Base-by-base conservation (phyloP, 176 grass and related monocot species). In the Triticum aestivum region DNA sequence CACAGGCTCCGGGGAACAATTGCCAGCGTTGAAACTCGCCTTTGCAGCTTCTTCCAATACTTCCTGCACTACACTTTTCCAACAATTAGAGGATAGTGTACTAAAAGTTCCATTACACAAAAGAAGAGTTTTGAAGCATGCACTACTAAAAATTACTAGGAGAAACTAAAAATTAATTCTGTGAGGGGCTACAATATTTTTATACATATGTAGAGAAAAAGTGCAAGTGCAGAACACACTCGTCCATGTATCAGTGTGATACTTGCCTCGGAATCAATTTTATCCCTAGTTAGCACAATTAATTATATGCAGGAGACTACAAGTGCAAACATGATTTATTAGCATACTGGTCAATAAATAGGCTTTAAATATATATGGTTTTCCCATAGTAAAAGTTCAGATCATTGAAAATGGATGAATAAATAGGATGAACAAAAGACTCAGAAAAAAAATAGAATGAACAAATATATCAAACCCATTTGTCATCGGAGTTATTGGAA, bases 11-110 rank as follows among this genome's bases (percentile, higher is more conserved):
- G 3, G 96, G 93, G 77, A 96, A 98, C 70, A 98, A 88, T 79
- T 96, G 96, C 96, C 96, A 98, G 17, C 96, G 88, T 83, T 96
- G 93, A 74, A 98, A 98, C 66, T 94, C 92, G 78, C 96, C 96
- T 89, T 86, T 98, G 90, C 89, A 98, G 80, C 96, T 96, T 91
- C 96, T 96, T 86, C 96, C 96, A 61, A 98, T 98, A 86, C 96
- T 98, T 92, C 96, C 93, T 94, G 90, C 81, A 86, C 93, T 98
- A 86, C 52, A 90, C 75, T 85, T 84, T 89, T 91, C 61, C 65
- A 87, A 87, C 23, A 69, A 85, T 84, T 74, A 94, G 66, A 78
- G 83, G 33, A 84, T 81, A 76, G 20, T 78, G 44, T 14, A 78
- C 9, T 61, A 9, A 33, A 54, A 78, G 38, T 29, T 69, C 24